These are phyloP conservation scores for Pseudodiploospora longispora DNA, from an alignment of 2,329 filamentous ascomycete genomes.

Conservation along the genomic window DNA sequence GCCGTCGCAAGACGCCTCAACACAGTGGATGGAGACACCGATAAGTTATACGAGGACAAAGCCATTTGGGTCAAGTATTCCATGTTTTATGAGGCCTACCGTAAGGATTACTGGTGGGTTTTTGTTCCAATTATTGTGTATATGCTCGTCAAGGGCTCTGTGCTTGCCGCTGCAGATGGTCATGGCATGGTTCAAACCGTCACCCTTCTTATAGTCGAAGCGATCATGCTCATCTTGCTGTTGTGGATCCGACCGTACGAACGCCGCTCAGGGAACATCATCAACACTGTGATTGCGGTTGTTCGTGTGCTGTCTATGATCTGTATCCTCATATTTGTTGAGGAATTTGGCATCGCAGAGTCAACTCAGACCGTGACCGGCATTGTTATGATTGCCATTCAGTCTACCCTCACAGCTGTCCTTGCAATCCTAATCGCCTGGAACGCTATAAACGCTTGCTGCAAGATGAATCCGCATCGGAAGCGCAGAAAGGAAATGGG, in stretches of 20 bases:
- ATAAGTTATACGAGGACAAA: slow-evolving; percentile 78
- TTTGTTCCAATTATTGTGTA: slow-evolving; percentile 87
- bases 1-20: slow-evolving; percentile 66
- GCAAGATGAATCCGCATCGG: slow-evolving; percentile 83
- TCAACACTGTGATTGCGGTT: slow-evolving; percentile 86
- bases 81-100: slow-evolving; percentile 94
- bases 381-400: slow-evolving; percentile 86
- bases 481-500: slow-evolving; percentile 82
- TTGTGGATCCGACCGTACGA: slow-evolving; percentile 82
- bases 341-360: slow-evolving; percentile 81
- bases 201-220: slow-evolving; percentile 74
- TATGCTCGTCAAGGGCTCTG: slow-evolving; percentile 79
- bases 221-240: slow-evolving; percentile 67
- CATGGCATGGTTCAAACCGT: slow-evolving; percentile 75
- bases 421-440: slow-evolving; percentile 81
- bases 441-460: slow-evolving; percentile 77
- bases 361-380: slow-evolving; percentile 93
- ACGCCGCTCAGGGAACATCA: slow-evolving; percentile 78
- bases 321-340: slow-evolving; percentile 88
- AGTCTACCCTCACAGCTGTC: slow-evolving; percentile 72
- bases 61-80: slow-evolving; percentile 91
- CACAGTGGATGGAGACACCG: slow-evolving; percentile 63
- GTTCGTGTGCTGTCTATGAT: slow-evolving; percentile 82
- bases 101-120: slow-evolving; percentile 93
- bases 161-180: slow-evolving; percentile 78